Percentiles rank a stretch among this genome's conserved stretches.
These are phyloP conservation scores for Garcia nutans DNA, from an alignment of 345 rosid species.

Conservation along the genomic window DNA sequence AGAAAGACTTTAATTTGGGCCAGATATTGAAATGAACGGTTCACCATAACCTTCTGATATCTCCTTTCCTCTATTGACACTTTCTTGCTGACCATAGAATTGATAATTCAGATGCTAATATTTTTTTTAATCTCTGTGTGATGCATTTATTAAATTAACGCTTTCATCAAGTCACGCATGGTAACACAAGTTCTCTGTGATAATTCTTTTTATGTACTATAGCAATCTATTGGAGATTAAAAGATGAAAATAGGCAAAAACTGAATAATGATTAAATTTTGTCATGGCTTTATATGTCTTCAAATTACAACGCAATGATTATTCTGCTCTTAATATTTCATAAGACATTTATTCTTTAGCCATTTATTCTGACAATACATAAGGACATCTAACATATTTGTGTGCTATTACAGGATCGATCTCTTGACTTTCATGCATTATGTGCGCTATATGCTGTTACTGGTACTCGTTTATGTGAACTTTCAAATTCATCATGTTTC, in stretches of 20 bases:
- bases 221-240: neutral
- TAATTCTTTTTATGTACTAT: neutral
- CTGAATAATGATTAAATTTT: neutral
- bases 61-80: neutral
- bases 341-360: neutral
- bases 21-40: neutral
- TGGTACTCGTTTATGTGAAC: constrained; percentile 31
- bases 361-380: neutral
- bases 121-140: neutral
- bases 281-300: neutral
- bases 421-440: constrained; percentile 55
- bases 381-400: constrained; percentile 23
- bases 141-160: neutral
- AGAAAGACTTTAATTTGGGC: neutral
- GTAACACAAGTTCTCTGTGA: neutral
- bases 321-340: neutral
- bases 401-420: constrained; percentile 46
- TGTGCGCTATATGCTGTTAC: constrained; percentile 63
- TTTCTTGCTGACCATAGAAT: too few species aligned
- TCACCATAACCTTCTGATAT: neutral
- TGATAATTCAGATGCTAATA: neutral
- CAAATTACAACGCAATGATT: neutral
- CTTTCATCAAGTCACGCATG: neutral
- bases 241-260: constrained; percentile 1
- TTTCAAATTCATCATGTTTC: neutral